Evolutionary conservation across 164 flowering plant species (phyloP), one percentile per base, ranked within the genome.

Genomic region (Nymphaea thermarum): DNA sequence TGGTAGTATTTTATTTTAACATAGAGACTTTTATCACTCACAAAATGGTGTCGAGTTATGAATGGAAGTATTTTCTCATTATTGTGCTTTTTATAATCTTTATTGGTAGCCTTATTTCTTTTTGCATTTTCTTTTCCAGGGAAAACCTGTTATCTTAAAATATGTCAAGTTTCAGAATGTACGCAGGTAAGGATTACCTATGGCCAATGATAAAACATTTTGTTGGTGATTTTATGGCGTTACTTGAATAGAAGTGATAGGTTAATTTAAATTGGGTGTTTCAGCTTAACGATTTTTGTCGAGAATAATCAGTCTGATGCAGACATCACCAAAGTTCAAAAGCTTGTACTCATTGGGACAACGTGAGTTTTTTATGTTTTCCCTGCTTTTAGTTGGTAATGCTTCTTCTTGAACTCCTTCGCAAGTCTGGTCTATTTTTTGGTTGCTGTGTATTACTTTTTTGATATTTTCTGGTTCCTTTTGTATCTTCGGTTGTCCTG

Each of bases 101-200:
- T 47, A 25, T 14, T 47, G 3, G 64, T 53, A 41, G 14, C 65
- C 3, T 64, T 10, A 2, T 57, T 66, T 74, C 16, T 60, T 65
- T 60, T 43, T 15, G 36, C 36, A 25, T 25, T 25, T 25, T 25
- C 36, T 25, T 65, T 75, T 81, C 70, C 66, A 93, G 98, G 98
- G 93, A 61, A 84, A 89, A 73, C 91, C 94, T 8, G 81, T 82
- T 14, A 66, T 70, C 67, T 66, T 93, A 63, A 93, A 91, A 79
- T 93, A 86, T 82, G 98, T 91, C 72, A 93, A 93, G 78, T 93
- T 91, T 76, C 98, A 93, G 83, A 93, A 85, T 86, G 97, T 93
- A 74, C 93, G 98, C 17, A 93, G 97, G 98, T 93, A 78, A 44
- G 72, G 63, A 36, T 15, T 15, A 36, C 5, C 12, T 14, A 6